Conservation (phyloP, 257 asterid genomes). For the Handroanthus guayacan region DNA sequence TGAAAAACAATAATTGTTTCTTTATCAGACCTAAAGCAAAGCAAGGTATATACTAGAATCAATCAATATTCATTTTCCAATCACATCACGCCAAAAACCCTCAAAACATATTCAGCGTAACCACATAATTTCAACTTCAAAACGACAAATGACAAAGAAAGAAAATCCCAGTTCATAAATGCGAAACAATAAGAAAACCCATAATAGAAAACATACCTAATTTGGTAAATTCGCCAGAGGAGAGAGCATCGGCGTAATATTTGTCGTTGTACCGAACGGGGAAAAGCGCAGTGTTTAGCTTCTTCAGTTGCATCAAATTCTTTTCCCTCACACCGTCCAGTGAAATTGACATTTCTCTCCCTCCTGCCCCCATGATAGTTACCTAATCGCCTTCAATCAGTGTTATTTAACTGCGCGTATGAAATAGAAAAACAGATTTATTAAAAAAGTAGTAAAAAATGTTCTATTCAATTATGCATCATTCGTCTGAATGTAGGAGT, state of each 20-base stretch:
- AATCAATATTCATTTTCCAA: background rate
- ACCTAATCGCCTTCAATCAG: background rate
- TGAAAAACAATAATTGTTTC: background rate
- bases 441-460: background rate
- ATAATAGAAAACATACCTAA: constrained; percentile 42
- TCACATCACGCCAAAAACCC: background rate
- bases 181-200: background rate
- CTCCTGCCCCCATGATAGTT: constrained; percentile 54
- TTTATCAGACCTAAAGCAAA: background rate
- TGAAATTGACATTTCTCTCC: constrained; percentile 61
- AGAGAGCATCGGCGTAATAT: constrained; percentile 58
- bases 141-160: background rate
- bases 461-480: background rate
- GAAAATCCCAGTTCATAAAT: background rate
- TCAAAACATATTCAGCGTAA: background rate
- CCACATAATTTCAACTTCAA: background rate
- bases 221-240: constrained; percentile 60
- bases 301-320: constrained; percentile 82
- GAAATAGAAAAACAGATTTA: background rate
- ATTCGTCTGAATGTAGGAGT: background rate
- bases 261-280: constrained; percentile 61
- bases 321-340: constrained; percentile 75
- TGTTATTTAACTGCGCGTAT: background rate
- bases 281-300: constrained; percentile 74
- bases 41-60: background rate